Base-by-base conservation (phyloP, 176 grass and related monocot species). In the Tillandsia fasciculata region DNA sequence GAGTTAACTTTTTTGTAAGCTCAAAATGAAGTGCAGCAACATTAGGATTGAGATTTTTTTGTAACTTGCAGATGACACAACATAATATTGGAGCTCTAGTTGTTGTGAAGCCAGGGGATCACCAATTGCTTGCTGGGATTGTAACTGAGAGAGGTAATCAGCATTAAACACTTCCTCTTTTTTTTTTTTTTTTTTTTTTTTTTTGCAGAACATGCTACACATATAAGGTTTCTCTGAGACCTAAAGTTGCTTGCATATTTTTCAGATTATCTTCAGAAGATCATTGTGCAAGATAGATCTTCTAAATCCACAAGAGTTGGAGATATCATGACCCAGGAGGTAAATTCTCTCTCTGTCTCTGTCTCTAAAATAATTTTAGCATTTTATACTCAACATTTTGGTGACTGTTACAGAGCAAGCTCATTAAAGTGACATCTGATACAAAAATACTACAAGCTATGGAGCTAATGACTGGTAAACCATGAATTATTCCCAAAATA, bases 301-400 rank as follows among this genome's bases (percentile, higher is more conserved):
- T 83, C 82, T 10, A 75, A 85, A 70, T 50, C 81, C 65, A 93
- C 86, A 17, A 91, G 77, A 76, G 87, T 97, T 53, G 66, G 63
- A 47, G 84, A 97, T 33, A 90, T 97, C 70, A 97, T 97, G 94
- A 97, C 94, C 12, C 72, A 97, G 51, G 84, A 97, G 86, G 89
- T 93, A 74, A 83, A 80, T 12, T 28, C 11, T 66, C 50, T 49
- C 52, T 18, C 26, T n/a, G n/a, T n/a, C n/a, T n/a, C n/a, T n/a
- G n/a, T 17, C 61, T 18, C 13, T 14, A 10, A 66, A 33, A 9
- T 48, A 12, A 29, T 14, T 58, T 58, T n/a, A 3, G 10, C 6
- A 58, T 14, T 59, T 59, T 59, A 18, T 17, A 15, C 14, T n/a
- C 20, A 8, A 8, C 7, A 17, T 59, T 59, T 59, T 18, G n/a